These are phyloP conservation scores for Handroanthus guayacan DNA, from an alignment of 257 asterid genomes.

Conservation along the genomic window DNA sequence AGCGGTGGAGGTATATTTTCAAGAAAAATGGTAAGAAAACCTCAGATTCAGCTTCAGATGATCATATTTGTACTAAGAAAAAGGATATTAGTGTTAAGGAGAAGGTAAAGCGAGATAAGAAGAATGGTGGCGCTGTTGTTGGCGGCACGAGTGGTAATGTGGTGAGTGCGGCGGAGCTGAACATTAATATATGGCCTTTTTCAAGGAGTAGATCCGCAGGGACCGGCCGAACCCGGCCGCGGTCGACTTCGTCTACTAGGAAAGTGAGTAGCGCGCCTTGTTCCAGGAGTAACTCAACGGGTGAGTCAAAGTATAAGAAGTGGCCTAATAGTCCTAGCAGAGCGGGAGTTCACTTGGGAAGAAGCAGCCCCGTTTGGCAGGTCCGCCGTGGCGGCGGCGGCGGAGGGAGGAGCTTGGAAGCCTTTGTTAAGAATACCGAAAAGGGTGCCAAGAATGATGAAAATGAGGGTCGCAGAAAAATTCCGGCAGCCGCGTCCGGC, in stretches of 20 bases:
- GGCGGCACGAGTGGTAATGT: constrained; percentile 31
- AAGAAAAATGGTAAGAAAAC: constrained; percentile 47
- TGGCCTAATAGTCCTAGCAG: constrained; percentile 74
- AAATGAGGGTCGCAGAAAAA: constrained; percentile 49
- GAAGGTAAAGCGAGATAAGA: constrained; percentile 53
- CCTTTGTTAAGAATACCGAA: constrained; percentile 34
- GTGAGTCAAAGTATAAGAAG: constrained; percentile 70
- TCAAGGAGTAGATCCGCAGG: constrained; percentile 91
- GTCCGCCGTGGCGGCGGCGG: constrained; percentile 53
- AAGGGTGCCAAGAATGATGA: constrained; percentile 41
- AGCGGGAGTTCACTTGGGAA: constrained; percentile 72
- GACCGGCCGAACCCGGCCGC: constrained; percentile 63
- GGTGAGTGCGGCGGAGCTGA: constrained; percentile 66
- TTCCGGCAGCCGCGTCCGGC: constrained; percentile 26
- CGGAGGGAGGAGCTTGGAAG: constrained; percentile 32
- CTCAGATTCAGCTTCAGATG: constrained; percentile 13
- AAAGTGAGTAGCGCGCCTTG: constrained; percentile 87
- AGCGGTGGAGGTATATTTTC: constrained; percentile 71
- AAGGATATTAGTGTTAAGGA: constrained; percentile 35
- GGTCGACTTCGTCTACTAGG: constrained; percentile 48
- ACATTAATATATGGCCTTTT: constrained; percentile 87
- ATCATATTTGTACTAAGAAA: neutral
- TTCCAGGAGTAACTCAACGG: constrained; percentile 75
- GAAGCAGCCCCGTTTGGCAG: constrained; percentile 79
- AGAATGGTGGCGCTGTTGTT: constrained; percentile 35